Base-by-base conservation (phyloP, 1,284 basidiomycete genomes). In the Microstroma glucosiphilum region DNA sequence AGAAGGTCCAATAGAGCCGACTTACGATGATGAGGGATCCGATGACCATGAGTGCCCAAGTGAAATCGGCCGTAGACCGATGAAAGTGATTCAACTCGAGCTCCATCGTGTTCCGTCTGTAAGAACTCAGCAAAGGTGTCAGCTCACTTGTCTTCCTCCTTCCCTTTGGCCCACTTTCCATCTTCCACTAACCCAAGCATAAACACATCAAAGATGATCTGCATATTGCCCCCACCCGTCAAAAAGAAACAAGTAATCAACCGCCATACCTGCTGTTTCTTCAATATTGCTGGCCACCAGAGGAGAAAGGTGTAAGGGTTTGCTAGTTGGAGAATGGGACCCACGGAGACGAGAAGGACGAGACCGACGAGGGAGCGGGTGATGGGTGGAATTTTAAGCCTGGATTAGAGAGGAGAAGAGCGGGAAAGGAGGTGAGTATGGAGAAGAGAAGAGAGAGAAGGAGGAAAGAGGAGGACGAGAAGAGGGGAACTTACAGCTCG, bases 311-410 rank as follows among this genome's bases (percentile, higher is more conserved):
- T 82, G 76, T 86, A 86, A 0, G 82, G 79, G 1, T 83, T 81
- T 19, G 89, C 73, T 7, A 90, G 63, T 13, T 84, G 80, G 66
- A 88, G 79, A 63, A 89, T 78, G 43, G 84, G 82, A 0, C 89
- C 85, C 0, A 88, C 40, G 0, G 90, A 85, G 43, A 91, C 81
- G 0, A 80, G 84, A 1, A 88, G 75, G 1, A 86, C 85, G 1
- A 88, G 86, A 11, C 80, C 82, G 58, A 86, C 83, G 21, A 91
- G 78, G 64, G 87, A 86, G 40, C 90, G 85, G 1, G 91, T 92
- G 21, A 93, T 88, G 54, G 89, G 88, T 0, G 91, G 91, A 1
- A 93, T 89, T 81, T 91, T 90, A 21, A 26, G 56, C 13, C 30
- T 57, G 4, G 4, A 7, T 9, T 56, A 12, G n/a, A 15, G 25